Base-by-base conservation (phyloP, 1,284 basidiomycete genomes). In the Ceratobasidium sp. region DNA sequence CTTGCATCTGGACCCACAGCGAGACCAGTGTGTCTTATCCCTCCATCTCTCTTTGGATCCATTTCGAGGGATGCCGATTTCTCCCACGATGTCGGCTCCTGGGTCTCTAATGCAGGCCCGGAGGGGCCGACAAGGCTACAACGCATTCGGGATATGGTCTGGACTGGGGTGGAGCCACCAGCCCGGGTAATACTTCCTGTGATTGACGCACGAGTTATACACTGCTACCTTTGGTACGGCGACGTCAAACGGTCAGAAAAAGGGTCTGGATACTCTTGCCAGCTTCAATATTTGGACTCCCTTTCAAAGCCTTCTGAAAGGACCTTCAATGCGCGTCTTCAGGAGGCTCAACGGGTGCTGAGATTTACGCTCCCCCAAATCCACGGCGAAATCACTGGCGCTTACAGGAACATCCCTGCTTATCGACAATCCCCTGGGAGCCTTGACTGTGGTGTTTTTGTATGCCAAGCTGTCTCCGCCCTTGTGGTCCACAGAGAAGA, bases 191-290 rank as follows among this genome's bases (percentile, higher is more conserved):
- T 38, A 38, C 38, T 38, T 8, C 64, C 64, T 6, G 64, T 66
- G 12, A 48, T 66, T 46, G 64, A 66, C 18, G 38, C 1, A 12
- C 41, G 8, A 1, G 16, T 6, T 48, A 66, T 66, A 16, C 64
- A 66, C 38, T 66, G 44, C 64, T 66, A 66, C 18, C 64, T 66
- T 23, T 66, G 64, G 64, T 66, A 66, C 38, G 64, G 64, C 5
- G 46, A 66, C 6, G 7, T 48, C 41, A 50, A 20, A 27, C 64
- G 10, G 44, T 7, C 6, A 23, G 12, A 18, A 18, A 10, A 41
- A 27, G 16, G 27, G 18, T 2, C 20, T 1, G 38, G 7, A 2
- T 50, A 66, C 27, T 18, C 12, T 41, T 48, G 38, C 23, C 7
- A 66, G 38, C 41, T 66, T 18, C 5, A 46, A 5, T 66, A 44